Evolutionary conservation across 805 yeast species (phyloP), one percentile per base, ranked within the genome.

Genomic region (Starmerella floricola): DNA sequence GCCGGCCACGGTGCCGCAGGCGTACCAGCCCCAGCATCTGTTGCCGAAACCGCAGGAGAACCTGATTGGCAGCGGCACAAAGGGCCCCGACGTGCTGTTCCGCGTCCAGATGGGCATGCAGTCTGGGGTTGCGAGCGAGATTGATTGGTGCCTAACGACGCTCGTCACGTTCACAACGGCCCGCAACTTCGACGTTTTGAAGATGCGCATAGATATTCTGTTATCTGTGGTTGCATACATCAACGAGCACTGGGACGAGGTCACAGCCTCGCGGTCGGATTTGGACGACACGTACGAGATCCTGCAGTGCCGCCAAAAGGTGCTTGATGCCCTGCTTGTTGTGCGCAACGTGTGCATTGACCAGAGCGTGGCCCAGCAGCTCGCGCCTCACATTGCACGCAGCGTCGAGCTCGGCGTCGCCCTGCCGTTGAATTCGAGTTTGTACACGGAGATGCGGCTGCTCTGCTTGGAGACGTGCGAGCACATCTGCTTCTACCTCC

Each of bases 291-390:
- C 35, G 18, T 44, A 45, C 37, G 48, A 26, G 10, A 24, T 27
- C 16, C 44, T 50, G 21, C 18, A 37, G 16, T 28, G n/a, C 18
- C 55, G 59, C 12, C 62, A 57, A 36, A 54, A 52, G 34, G 55
- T 58, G 29, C 55, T 71, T 8, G 75, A 72, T 55, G 68, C 79
- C 6, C 68, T 78, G 52, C 65, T 91, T 33, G 73, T 82, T 16
- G 64, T 91, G 43, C 70, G 97, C 55, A 91, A 91, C 60, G 63
- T 83, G 35, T 73, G 83, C 2, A 94, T 88, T 57, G 95, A 86
- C 58, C 71, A 81, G 11, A 79, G 72, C 34, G 81, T 84, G 54
- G 91, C 94, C 32, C 85, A 81, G 57, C 68, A 78, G 55, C 63
- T 91, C 47, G 48, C 49, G 12, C 41, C 43, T 4, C 30, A 18